Base-by-base conservation (phyloP, 2,329 filamentous ascomycete species). In the Sarocladiaceae sp. region DNA sequence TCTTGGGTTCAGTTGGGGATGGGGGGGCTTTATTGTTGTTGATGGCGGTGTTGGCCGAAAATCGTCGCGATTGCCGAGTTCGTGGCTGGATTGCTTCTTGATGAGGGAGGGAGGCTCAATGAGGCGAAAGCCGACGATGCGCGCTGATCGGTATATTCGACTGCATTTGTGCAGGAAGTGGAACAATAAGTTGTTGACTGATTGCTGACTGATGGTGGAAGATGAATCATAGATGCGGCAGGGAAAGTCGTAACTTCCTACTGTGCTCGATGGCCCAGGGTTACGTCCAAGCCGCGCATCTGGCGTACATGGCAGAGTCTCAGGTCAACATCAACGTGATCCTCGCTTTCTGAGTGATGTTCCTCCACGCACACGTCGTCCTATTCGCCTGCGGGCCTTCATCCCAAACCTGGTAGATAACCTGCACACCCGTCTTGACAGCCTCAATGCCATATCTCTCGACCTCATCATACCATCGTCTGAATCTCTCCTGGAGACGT, bases 381-480 rank as follows among this genome's bases (percentile, higher is more conserved):
- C 33, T 7, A 17, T 36, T n/a, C 5, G 33, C 7, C 15, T n/a
- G 8, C 15, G 33, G 53, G 0, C 58, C 57, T 2, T 33, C 46
- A 18, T 46, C 28, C 60, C 61, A 62, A 12, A 56, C 55, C 46
- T 62, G 50, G 2, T 56, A 37, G 2, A 63, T 28, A 2, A 62
- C 57, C 20, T 54, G 50, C 12, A 58, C 59, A 0, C 60, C 61
- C 0, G 58, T 60, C 22, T 58, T 57, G 10, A 60, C 54, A 1
- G 60, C 55, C 20, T 56, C 61, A 6, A 63, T 60, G 0, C 58
- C 59, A 25, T 63, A 62, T 1, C 55, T 28, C 4, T 49, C 53
- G 2, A 56, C 59, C 1, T 53, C 48, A 0, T 33, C 50, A 15
- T 62, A 61, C 61, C 60, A 62, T 3, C 29, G 23, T 11, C 44